Evolutionary conservation across 257 asterid species (phyloP), one percentile per base, ranked within the genome.

Genomic region (Agastache rugosa): DNA sequence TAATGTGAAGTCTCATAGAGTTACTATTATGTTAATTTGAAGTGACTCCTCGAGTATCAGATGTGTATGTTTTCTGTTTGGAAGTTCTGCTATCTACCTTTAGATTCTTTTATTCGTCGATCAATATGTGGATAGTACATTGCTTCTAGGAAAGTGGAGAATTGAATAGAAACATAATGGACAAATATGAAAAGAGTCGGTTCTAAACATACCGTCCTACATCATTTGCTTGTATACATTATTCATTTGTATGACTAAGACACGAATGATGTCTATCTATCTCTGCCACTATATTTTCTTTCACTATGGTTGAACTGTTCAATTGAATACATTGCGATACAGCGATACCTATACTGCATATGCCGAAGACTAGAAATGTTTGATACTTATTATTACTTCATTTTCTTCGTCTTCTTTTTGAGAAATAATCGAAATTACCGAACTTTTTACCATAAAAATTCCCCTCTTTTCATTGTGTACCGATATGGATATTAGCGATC

Each of bases 11-110:
- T 29, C 62, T 67, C 39, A 53, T 15, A 8, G 5, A 35, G 54
- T 25, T 54, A 41, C 58, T 71, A n/a, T 58, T 10, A 7, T 71
- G 68, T 35, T 25, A 16, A 56, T 71, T 70, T 56, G 66, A 56
- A 39, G 66, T 22, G 42, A 15, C 41, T 27, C 25, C 65, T 34
- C 2, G 27, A 51, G 74, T 51, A 31, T 68, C 48, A 29, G 73
- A 11, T 29, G 34, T 8, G 1, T 31, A 19, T 17, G 22, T 15
- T 15, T 25, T 27, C 3, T 11, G 16, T 45, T 8, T 50, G 68
- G 69, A 54, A 72, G 50, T 60, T 60, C 51, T 34, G 51, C 31
- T 23, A 56, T 56, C 29, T 71, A 5, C 34, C 9, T 3, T 17
- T 31, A 41, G 41, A 37, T 31, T 23, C 54, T 22, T 8, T 71